These are phyloP conservation scores for Aureobasidium sp. DNA, from an alignment of 2,329 filamentous ascomycete genomes.

Conservation along the genomic window DNA sequence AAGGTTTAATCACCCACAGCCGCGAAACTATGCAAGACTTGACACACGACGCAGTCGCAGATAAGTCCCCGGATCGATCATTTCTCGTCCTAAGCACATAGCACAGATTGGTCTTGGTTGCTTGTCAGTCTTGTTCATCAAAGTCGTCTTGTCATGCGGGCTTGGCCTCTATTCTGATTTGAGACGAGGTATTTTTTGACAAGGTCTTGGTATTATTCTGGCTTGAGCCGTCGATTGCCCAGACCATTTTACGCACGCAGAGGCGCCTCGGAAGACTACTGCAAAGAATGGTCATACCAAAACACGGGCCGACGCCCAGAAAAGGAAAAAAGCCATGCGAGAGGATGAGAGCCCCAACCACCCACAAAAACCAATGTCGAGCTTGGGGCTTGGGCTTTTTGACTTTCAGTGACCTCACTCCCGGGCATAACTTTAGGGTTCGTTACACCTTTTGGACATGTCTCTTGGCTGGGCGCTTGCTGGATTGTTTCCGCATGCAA, in stretches of 20 bases:
- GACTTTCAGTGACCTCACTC: not conserved
- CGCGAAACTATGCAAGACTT: not conserved
- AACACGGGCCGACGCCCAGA: conserved; percentile 6
- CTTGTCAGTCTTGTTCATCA: not conserved
- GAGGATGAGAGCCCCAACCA: not conserved
- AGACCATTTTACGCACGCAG: not conserved
- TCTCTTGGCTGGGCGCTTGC: not conserved
- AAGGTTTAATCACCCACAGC: not conserved
- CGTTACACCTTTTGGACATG: not conserved
- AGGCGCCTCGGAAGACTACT: not conserved
- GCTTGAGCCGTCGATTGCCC: not conserved
- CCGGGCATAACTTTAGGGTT: conserved; percentile 2
- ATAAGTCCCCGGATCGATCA: not conserved
- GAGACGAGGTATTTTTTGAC: conserved; percentile 8
- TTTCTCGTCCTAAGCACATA: not conserved
- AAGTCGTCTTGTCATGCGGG: not conserved
- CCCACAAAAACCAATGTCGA: not conserved
- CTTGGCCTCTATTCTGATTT: not conserved
- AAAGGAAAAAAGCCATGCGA: not conserved
- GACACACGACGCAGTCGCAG: not conserved
- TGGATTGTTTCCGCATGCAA: not conserved
- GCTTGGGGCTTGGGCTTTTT: not conserved
- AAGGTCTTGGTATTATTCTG: not conserved
- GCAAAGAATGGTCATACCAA: conserved; percentile 8
- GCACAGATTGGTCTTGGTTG: not conserved